Conservation (phyloP, 2,329 filamentous ascomycete species). For the Hypocreales sp. region DNA sequence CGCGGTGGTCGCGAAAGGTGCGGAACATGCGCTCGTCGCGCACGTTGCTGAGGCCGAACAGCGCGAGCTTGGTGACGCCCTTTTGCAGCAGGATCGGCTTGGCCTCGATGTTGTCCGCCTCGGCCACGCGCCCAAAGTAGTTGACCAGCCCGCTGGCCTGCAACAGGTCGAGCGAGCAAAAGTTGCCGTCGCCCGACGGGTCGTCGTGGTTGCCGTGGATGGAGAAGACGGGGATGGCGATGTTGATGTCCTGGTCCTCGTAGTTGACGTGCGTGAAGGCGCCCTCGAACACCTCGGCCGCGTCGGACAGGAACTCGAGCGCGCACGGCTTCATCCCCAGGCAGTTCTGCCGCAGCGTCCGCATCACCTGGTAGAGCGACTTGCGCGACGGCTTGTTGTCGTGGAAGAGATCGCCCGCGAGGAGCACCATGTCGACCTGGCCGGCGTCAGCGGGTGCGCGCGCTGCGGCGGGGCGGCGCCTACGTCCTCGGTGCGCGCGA, state of each 20-base stretch:
- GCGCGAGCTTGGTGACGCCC: conserved; percentile 75
- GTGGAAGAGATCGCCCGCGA: conserved; percentile 91
- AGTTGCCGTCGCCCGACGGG: conserved; percentile 87
- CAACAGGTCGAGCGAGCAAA: conserved; percentile 78
- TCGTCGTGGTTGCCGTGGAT: conserved; percentile 99
- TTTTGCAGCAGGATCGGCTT: conserved; percentile 92
- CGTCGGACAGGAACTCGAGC: conserved; percentile 86
- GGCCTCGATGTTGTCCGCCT: conserved; percentile 84
- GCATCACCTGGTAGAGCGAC: conserved; percentile 95
- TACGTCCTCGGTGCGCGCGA: conserved; percentile 73
- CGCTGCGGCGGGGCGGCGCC: too few relatives aligned
- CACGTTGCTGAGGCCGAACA: conserved; percentile 93
- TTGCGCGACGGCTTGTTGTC: conserved; percentile 96
- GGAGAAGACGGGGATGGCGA: conserved; percentile 92
- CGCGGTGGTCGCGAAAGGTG: conserved; percentile 82
- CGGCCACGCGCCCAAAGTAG: conserved; percentile 84
- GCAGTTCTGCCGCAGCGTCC: conserved; percentile 82
- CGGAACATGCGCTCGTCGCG: conserved; percentile 88
- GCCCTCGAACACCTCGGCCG: conserved; percentile 76
- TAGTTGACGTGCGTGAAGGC: conserved; percentile 94
- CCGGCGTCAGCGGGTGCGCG: too few relatives aligned
- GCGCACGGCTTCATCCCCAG: conserved; percentile 91
- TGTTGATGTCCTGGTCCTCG: conserved; percentile 91
- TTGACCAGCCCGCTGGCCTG: conserved; percentile 87
- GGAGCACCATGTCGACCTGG: conserved; percentile 84